Evolutionary conservation across 1,139 yeast genomes (phyloP).

Genomic region (Yamadazyma dushanensis): DNA sequence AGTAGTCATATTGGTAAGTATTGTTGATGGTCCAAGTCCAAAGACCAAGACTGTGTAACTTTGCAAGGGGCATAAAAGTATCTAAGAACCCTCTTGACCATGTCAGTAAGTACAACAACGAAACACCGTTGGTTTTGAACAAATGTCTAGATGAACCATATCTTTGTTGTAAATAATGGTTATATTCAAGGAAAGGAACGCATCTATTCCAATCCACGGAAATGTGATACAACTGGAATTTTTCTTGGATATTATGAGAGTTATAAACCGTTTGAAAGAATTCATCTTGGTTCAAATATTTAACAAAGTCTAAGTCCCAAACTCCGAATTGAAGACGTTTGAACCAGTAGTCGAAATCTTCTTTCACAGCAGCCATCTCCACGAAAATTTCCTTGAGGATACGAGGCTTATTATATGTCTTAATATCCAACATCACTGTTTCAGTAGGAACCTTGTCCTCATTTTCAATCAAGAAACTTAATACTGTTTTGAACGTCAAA

Average conservation of each 20-base stretch:
- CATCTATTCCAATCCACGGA: constrained; percentile 38
- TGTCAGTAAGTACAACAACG: constrained; percentile 38
- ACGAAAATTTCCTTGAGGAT: constrained; percentile 54
- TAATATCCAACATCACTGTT: constrained; percentile 77
- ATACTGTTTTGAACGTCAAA: constrained; percentile 59
- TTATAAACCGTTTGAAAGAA: constrained; percentile 31
- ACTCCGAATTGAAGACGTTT: constrained; percentile 71
- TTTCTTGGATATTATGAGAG: constrained; percentile 15
- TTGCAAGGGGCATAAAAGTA: constrained; percentile 38
- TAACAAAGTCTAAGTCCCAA: constrained; percentile 72
- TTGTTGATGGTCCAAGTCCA: constrained; percentile 85
- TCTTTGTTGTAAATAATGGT: constrained; percentile 31
- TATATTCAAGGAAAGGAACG: constrained; percentile 35
- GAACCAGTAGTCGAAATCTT: constrained; percentile 66
- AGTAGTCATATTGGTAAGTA: constrained; percentile 47
- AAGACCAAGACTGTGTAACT: constrained; percentile 48
- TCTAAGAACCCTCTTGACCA: constrained; percentile 40
- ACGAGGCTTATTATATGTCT: constrained; percentile 63
- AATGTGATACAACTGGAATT: constrained; percentile 40
- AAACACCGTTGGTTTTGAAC: constrained; percentile 38
- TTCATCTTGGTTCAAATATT: constrained; percentile 45
- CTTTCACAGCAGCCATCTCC: constrained; percentile 46
- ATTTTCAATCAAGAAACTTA: constrained; percentile 56
- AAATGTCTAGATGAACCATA: constrained; percentile 24
- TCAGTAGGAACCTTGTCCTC: constrained; percentile 20